Evolutionary conservation across 805 yeast genomes (phyloP).

Genomic region (Teunomyces lycoperdinae): DNA sequence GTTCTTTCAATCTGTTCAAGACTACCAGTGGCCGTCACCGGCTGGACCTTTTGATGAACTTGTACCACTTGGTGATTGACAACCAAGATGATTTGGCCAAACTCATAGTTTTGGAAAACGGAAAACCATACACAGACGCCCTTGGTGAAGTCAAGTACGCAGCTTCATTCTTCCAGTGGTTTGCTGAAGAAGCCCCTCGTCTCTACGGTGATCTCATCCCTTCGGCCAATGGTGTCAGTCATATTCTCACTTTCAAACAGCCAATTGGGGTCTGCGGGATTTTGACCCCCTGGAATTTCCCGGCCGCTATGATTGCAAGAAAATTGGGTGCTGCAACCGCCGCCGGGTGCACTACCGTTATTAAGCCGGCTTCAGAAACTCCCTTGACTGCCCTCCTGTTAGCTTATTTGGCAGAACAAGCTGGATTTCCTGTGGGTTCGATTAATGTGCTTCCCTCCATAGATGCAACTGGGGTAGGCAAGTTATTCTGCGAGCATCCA

Average conservation of each 20-base stretch:
- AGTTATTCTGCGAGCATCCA: conserved; percentile 47
- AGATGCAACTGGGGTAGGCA: conserved; percentile 49
- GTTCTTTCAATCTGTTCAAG: conserved; percentile 52
- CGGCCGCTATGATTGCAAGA: conserved; percentile 73
- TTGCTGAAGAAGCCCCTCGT: conserved; percentile 77
- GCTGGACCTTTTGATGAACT: conserved; percentile 47
- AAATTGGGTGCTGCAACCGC: conserved; percentile 76
- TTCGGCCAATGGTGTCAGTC: conserved; percentile 46
- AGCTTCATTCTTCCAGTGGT: conserved; percentile 86
- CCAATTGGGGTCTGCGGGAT: conserved; percentile 84
- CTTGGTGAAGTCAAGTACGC: conserved; percentile 65
- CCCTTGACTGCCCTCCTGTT: conserved; percentile 72
- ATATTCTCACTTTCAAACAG: conserved; percentile 60
- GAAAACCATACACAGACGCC: conserved; percentile 72
- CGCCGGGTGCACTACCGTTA: conserved; percentile 73
- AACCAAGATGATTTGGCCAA: conserved; percentile 65
- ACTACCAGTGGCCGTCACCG: conserved; percentile 57
- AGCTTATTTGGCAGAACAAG: conserved; percentile 56
- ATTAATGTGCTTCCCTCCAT: conserved; percentile 59
- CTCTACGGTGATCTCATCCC: conserved; percentile 63
- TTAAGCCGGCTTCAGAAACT: conserved; percentile 77
- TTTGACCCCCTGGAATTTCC: conserved; percentile 84
- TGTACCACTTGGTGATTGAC: conserved; percentile 53
- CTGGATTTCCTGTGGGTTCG: conserved; percentile 72
- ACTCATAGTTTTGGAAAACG: conserved; percentile 67